Percentiles rank a stretch among this genome's conserved stretches.
phyloP scores from a whole-genome alignment of 2,329 filamentous ascomycete genomes.

The Xylaria sp. region DNA sequence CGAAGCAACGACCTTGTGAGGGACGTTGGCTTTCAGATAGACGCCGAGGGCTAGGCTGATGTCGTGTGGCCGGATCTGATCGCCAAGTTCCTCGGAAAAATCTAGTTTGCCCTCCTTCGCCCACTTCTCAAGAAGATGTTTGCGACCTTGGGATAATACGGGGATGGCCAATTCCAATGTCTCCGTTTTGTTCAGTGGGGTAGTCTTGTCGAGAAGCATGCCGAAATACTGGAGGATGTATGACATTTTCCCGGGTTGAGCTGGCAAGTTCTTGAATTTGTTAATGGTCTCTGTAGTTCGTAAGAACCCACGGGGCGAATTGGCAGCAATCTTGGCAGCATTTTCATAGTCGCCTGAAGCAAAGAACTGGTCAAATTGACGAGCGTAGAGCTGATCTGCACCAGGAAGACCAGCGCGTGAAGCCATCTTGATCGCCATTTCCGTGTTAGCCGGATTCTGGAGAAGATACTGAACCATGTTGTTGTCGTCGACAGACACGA shows the following conservation, averaged over 20 bases:
- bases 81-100: slow-evolving; percentile 95
- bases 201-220: slow-evolving; percentile 94
- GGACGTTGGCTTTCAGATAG: slow-evolving; percentile 89
- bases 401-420: slow-evolving; percentile 93
- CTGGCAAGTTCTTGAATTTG: slow-evolving; percentile 88
- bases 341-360: slow-evolving; percentile 82
- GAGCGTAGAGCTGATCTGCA: slow-evolving; percentile 90
- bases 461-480: slow-evolving; percentile 94
- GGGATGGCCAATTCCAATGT: slow-evolving; percentile 93
- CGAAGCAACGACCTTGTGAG: slow-evolving; percentile 93
- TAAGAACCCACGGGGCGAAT: slow-evolving; percentile 94
- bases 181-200: slow-evolving; percentile 85
- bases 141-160: slow-evolving; percentile 91
- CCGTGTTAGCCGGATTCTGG: slow-evolving; percentile 93
- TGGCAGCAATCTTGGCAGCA: slow-evolving; percentile 95
- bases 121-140: slow-evolving; percentile 98
- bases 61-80: slow-evolving; percentile 91
- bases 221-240: slow-evolving; percentile 98
- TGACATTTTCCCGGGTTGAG: slow-evolving; percentile 86
- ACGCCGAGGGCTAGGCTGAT: slow-evolving; percentile 87
- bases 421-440: slow-evolving; percentile 94
- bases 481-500: slow-evolving; percentile 91
- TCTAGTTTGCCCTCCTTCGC: slow-evolving; percentile 95
- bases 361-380: slow-evolving; percentile 92
- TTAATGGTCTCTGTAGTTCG: slow-evolving; percentile 96